Percentiles rank a stretch among this genome's conserved stretches.
phyloP scores from a whole-genome alignment of 192 early-diverging fungal species.

The Mortierella alpina region DNA sequence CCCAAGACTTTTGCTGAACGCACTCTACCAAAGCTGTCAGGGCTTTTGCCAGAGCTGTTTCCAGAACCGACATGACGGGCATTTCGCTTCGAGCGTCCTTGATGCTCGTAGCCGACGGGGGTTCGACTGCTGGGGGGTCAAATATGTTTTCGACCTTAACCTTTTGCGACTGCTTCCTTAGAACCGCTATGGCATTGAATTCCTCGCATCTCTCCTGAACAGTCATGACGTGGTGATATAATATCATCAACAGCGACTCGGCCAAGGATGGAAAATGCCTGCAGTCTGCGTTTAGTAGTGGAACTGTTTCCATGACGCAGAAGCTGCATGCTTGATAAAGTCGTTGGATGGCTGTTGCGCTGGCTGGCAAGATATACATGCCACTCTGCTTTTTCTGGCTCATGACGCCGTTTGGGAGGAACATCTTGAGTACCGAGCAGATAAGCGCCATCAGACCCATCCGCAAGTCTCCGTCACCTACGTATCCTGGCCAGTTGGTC shows the following conservation, averaged over 20 bases:
- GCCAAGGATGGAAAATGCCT: slow-evolving; percentile 3
- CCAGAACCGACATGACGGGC: slow-evolving; percentile 14
- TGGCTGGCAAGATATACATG: neutral
- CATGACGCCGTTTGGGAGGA: slow-evolving; percentile 6
- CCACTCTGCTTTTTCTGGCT: slow-evolving; percentile 5
- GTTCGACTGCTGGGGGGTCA: neutral
- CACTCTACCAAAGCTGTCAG: slow-evolving; percentile 5
- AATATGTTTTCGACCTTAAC: slow-evolving; percentile 1
- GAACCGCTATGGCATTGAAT: neutral
- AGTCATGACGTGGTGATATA: slow-evolving; percentile 34
- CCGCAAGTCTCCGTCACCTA: slow-evolving; percentile 20
- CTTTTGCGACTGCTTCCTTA: neutral
- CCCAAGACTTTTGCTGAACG: neutral
- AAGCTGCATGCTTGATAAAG: slow-evolving; percentile 38
- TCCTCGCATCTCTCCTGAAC: slow-evolving; percentile 27
- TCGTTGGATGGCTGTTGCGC: slow-evolving; percentile 8
- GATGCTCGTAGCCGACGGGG: neutral
- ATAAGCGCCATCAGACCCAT: neutral
- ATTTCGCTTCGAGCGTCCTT: slow-evolving; percentile 26
- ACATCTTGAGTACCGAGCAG: slow-evolving; percentile 5
- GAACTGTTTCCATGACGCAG: slow-evolving; percentile 14
- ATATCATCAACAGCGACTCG: slow-evolving; percentile 7
- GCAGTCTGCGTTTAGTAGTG: neutral
- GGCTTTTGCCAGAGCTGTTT: slow-evolving; percentile 20
- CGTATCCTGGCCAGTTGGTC: slow-evolving; percentile 6